Base-by-base conservation (phyloP, 495 filamentous ascomycete genomes). In the Niebla homalea region DNA sequence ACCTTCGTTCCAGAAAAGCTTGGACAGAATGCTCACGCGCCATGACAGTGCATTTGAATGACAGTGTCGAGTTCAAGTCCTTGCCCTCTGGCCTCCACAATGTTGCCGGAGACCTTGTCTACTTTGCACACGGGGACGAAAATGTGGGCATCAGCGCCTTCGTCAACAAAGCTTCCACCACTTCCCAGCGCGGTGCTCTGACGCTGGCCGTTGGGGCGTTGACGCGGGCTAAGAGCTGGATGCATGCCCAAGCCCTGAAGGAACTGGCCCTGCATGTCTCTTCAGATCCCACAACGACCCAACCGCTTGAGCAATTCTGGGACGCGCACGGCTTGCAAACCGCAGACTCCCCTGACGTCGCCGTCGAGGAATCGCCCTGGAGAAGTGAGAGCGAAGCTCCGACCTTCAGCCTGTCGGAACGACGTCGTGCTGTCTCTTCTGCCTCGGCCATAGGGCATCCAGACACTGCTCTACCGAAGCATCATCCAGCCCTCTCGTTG, bases 111-210 rank as follows among this genome's bases (percentile, higher is more conserved):
- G 92, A 98, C 64, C 70, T 96, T 14, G 83, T 98, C 48, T 95
- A 95, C 65, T 98, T 96, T 64, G 77, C 92, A 22, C 87, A 97
- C 60, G 79, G 81, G 49, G 66, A 75, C 36, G 68, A 72, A 3
- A 85, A 89, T 69, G 89, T 88, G 15, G 92, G 90, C 14, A 72
- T 97, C 59, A 96, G 92, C 69, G 87, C 90, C 35, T 98, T 96
- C 60, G 69, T 88, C 64, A 94, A 93, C 62, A 75, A 73, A 48
- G 79, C 84, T n/a, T 86, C 86, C 25, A 78, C 80, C 2, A 84
- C 80, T 46, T 74, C 75, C 35, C 78, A 86, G 43, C 83, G 92
- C 49, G 89, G 93, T 74, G 92, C 92, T 44, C 74, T 82, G 51
- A 95, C 96, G 80, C 80, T 96, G 47, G 85, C 89, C 15, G 87